Percentiles rank a stretch among this genome's conserved stretches.
These are phyloP conservation scores for Monilinia laxa DNA, from an alignment of 2,329 filamentous ascomycete genomes.

Conservation along the genomic window DNA sequence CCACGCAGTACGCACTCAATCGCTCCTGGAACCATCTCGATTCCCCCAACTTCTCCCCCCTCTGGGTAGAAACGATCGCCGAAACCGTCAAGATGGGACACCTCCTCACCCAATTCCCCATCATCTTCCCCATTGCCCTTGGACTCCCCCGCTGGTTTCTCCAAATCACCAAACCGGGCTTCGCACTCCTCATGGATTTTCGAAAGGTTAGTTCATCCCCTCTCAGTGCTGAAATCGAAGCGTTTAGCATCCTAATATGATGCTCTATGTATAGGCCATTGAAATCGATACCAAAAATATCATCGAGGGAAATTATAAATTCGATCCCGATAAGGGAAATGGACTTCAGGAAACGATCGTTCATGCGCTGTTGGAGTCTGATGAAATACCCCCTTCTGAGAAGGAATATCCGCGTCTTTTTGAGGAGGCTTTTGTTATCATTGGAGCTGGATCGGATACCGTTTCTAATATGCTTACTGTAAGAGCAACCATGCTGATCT, in stretches of 20 bases:
- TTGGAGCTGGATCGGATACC: constrained; percentile 32
- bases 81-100: constrained; percentile 11
- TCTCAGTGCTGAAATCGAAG: too few relatives aligned
- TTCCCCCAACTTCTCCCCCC: constrained; percentile 30
- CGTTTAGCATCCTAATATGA: not conserved
- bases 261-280: constrained; percentile 10
- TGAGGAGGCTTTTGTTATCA: constrained; percentile 30
- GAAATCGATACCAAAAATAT: constrained; percentile 14
- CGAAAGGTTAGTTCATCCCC: not conserved
- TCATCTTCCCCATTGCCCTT: not conserved
- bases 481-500: too few relatives aligned
- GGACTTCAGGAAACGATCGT: constrained; percentile 27
- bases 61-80: constrained; percentile 30
- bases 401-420: constrained; percentile 26
- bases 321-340: constrained; percentile 18
- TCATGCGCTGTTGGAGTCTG: constrained; percentile 27
- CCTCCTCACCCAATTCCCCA: constrained; percentile 4
- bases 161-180: not conserved
- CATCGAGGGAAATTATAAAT: constrained; percentile 9
- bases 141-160: not conserved
- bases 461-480: constrained; percentile 26
- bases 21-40: constrained; percentile 32
- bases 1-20: constrained; percentile 35
- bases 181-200: constrained; percentile 2
- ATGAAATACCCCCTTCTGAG: constrained; percentile 27